Percentiles rank a stretch among this genome's conserved stretches.
Evolutionary conservation across 176 grass and related monocot genomes (phyloP).

Genomic region (Ensete ventricosum): DNA sequence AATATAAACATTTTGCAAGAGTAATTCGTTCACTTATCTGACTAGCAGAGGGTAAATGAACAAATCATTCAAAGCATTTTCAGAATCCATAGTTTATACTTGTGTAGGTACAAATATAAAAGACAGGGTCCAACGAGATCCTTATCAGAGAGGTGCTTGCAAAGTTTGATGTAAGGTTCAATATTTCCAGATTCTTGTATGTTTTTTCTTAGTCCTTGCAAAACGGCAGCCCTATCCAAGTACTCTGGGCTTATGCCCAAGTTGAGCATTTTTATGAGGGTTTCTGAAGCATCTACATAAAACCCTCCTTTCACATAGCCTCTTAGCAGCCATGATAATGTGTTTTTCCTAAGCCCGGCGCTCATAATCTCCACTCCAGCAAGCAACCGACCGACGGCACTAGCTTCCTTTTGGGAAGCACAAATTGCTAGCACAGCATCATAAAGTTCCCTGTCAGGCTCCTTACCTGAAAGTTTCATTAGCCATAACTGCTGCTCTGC

Average conservation of each 20-base stretch:
- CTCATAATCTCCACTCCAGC: conserved; percentile 62
- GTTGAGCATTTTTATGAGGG: conserved; percentile 66
- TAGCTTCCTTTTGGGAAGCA: conserved; percentile 76
- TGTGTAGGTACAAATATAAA: conserved; percentile 71
- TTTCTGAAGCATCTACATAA: conserved; percentile 66
- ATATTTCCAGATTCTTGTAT: conserved; percentile 72
- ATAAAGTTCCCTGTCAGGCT: conserved; percentile 83
- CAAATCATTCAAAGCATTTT: conserved; percentile 61
- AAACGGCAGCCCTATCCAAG: conserved; percentile 72
- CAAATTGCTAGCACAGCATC: conserved; percentile 87
- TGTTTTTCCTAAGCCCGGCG: conserved; percentile 51
- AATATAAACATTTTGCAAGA: neutral
- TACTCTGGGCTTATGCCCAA: conserved; percentile 70
- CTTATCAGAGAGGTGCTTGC: conserved; percentile 58
- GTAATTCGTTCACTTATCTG: neutral
- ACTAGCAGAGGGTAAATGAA: neutral
- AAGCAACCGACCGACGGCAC: conserved; percentile 56
- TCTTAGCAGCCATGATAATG: conserved; percentile 79
- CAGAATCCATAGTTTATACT: conserved; percentile 80
- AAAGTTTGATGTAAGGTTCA: conserved; percentile 68
- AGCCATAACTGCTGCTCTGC: conserved; percentile 85
- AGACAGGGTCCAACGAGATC: conserved; percentile 71
- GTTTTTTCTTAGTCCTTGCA: conserved; percentile 53
- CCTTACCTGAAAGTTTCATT: conserved; percentile 78
- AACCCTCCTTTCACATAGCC: conserved; percentile 88